Conservation (phyloP, 495 filamentous ascomycete genomes). For the Penicillium coprophilum region DNA sequence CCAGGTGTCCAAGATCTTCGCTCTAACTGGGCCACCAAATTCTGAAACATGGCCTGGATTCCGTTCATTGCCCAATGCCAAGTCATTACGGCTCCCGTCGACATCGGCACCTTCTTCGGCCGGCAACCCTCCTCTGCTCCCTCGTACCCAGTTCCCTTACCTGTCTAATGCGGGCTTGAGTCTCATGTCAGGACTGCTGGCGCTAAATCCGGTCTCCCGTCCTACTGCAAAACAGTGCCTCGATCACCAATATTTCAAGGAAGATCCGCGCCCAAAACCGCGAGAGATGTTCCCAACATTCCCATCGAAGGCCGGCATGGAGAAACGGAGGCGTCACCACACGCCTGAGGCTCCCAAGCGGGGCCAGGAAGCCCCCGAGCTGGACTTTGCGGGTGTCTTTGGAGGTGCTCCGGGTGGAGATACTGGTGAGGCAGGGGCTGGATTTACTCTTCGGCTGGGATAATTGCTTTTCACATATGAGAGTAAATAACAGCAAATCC, state of each 20-base stretch:
- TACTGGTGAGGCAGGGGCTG: slow-evolving; percentile 73
- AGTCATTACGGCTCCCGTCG: slow-evolving; percentile 73
- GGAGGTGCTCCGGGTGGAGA: slow-evolving; percentile 72
- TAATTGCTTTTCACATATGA: slow-evolving; percentile 16
- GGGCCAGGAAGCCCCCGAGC: slow-evolving; percentile 64
- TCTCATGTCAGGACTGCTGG: slow-evolving; percentile 67
- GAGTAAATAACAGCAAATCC: background rate
- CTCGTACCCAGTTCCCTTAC: slow-evolving; percentile 74
- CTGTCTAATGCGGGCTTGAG: slow-evolving; percentile 72
- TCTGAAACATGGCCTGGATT: slow-evolving; percentile 85
- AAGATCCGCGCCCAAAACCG: slow-evolving; percentile 84
- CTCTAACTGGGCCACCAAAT: slow-evolving; percentile 85
- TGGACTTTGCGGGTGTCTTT: slow-evolving; percentile 73
- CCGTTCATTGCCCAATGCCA: slow-evolving; percentile 84
- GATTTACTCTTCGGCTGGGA: slow-evolving; percentile 76
- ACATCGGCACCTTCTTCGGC: slow-evolving; percentile 30
- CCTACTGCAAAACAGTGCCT: slow-evolving; percentile 72
- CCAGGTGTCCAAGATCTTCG: slow-evolving; percentile 80
- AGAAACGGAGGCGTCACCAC: slow-evolving; percentile 68
- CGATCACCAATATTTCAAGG: slow-evolving; percentile 78
- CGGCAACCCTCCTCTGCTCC: slow-evolving; percentile 34
- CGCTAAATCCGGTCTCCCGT: slow-evolving; percentile 70
- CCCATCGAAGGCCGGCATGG: slow-evolving; percentile 90
- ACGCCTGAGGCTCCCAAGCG: slow-evolving; percentile 87
- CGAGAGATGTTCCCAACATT: slow-evolving; percentile 89